Conservation (phyloP, 257 asterid genomes). For the Lycium barbarum region DNA sequence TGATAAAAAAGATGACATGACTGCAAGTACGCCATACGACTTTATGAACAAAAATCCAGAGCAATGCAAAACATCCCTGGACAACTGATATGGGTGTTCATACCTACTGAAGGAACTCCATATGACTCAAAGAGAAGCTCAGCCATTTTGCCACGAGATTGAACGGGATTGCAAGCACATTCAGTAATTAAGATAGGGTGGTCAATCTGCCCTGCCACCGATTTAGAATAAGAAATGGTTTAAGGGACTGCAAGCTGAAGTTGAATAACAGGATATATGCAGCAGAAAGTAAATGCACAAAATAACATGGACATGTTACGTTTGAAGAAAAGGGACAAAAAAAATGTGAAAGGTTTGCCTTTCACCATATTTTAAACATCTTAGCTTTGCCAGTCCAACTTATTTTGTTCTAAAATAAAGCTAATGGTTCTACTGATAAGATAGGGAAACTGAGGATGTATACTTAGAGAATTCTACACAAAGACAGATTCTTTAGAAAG, state of each 20-base stretch:
- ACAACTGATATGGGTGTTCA: slow-evolving; percentile 13
- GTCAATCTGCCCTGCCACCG: slow-evolving; percentile 74
- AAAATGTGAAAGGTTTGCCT: not conserved
- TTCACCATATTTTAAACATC: slow-evolving; percentile 19
- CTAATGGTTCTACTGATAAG: not conserved
- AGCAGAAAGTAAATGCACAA: slow-evolving; percentile 20
- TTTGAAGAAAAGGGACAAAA: not conserved
- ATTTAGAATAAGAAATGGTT: slow-evolving; percentile 28
- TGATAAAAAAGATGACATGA: not conserved
- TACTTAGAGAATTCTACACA: slow-evolving; percentile 22
- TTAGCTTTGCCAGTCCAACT: slow-evolving; percentile 5
- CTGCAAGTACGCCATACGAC: not conserved
- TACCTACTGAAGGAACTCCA: slow-evolving; percentile 98
- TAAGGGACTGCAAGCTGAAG: slow-evolving; percentile 24
- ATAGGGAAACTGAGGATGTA: not conserved
- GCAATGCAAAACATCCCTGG: slow-evolving; percentile 10
- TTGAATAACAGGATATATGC: not conserved
- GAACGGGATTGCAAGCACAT: slow-evolving; percentile 94
- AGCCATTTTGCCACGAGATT: slow-evolving; percentile 96
- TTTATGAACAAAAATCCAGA: slow-evolving; percentile 19
- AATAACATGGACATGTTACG: not conserved
- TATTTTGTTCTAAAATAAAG: slow-evolving; percentile 6
- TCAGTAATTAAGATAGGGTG: slow-evolving; percentile 97
- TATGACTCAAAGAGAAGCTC: slow-evolving; percentile 96
- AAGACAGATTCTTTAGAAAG: not conserved